Base-by-base conservation (phyloP, 2,329 filamentous ascomycete genomes). In the Venturia pyrina region DNA sequence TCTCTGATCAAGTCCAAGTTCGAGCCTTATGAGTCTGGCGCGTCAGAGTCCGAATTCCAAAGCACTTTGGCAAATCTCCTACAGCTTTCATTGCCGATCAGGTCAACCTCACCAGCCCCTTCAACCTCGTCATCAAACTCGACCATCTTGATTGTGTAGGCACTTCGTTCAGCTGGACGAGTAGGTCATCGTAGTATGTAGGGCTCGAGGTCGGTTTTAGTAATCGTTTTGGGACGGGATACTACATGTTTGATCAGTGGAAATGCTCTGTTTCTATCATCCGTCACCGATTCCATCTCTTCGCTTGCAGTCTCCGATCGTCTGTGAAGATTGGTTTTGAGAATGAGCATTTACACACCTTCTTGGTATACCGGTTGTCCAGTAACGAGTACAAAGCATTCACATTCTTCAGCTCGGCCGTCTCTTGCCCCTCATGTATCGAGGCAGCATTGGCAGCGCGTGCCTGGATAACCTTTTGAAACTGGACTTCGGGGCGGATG, bases 331-430 rank as follows among this genome's bases (percentile, higher is more conserved):
- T 43, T 2, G 48, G 57, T 34, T 21, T 65, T 24, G 8, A 37
- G 61, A 43, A 21, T n/a, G n/a, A 2, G 43, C 40, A 17, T 3
- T 3, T 8, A 59, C 66, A 19, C 67, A 75, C 74, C 69, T 72
- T 73, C 66, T 80, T 82, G 60, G 74, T 76, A 70, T 85, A 87
- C 62, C 82, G 76, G 71, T 87, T 80, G 69, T 86, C 83, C 2
- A 88, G 75, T n/a, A 88, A 75, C 2, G 82, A 80, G 68, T 83
- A 85, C 1, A 87, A 79, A 5, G 83, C 84, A 69, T 86, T 87
- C 65, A 85, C 74, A 69, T 84, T 78, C 41, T 73, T 73, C 41
- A 77, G 70, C 68, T 83, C 81, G 5, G 68, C 37, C 13, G 68
- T 57, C 17, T n/a, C 56, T n/a, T 62, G 11, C 24, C n/a, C 65